These are phyloP conservation scores for Ballota nigra DNA, from an alignment of 257 asterid genomes.

Conservation along the genomic window DNA sequence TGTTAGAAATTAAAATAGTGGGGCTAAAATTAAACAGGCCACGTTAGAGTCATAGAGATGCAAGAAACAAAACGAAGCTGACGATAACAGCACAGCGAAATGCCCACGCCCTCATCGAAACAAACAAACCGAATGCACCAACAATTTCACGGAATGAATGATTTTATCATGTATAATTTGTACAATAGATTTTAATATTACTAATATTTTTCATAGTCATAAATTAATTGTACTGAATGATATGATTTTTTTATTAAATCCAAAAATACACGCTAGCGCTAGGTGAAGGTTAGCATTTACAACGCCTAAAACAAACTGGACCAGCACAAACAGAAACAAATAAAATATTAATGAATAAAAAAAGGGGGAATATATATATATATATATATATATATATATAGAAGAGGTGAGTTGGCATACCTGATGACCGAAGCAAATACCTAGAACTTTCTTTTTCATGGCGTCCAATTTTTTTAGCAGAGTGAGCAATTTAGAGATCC, in stretches of 20 bases:
- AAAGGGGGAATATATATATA: not conserved
- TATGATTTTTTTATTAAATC: too few species aligned
- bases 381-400: too few species aligned
- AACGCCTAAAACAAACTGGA: not conserved
- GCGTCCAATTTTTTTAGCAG: slow-evolving; percentile 58
- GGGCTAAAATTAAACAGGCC: not conserved
- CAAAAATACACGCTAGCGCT: too few species aligned
- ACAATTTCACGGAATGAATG: not conserved
- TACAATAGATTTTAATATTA: not conserved
- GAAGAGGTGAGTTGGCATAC: slow-evolving; percentile 20
- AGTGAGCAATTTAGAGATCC: slow-evolving; percentile 61
- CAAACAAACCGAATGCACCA: slow-evolving; percentile 9
- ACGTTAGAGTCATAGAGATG: not conserved
- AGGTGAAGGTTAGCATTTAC: not conserved
- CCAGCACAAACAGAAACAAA: not conserved
- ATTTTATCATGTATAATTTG: not conserved
- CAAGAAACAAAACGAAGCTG: slow-evolving; percentile 20
- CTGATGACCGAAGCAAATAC: slow-evolving; percentile 94
- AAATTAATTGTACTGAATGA: too few species aligned
- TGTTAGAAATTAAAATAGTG: not conserved
- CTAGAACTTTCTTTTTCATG: slow-evolving; percentile 70
- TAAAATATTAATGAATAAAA: not conserved
- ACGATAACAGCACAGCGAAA: slow-evolving; percentile 13
- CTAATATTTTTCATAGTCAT: too few species aligned
- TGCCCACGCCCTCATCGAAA: slow-evolving; percentile 3